phyloP scores from a whole-genome alignment of 768 basidiomycete species.

The Tricholoma hemisulphureum region DNA sequence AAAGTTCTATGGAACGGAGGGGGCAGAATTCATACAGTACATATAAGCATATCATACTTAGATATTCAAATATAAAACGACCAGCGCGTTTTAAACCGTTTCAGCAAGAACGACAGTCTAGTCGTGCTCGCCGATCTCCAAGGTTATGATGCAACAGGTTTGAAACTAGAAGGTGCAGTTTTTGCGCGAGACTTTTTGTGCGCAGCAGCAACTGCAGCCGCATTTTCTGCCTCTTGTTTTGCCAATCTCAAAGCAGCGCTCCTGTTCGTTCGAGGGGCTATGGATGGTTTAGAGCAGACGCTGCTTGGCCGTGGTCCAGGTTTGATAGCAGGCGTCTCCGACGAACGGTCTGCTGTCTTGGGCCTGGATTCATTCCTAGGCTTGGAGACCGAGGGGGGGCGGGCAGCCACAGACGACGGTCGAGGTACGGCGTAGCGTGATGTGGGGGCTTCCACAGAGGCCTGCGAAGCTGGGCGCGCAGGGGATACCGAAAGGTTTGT shows the following conservation, averaged over 20 bases:
- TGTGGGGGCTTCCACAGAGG: slow-evolving; percentile 15
- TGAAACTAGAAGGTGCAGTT: slow-evolving; percentile 42
- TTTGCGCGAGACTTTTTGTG: slow-evolving; percentile 35
- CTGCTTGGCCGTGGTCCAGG: slow-evolving; percentile 55
- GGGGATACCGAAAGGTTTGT: slow-evolving; percentile 17
- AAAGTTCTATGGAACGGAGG: neutral
- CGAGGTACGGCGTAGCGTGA: slow-evolving; percentile 13
- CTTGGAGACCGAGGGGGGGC: slow-evolving; percentile 31
- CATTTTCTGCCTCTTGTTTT: slow-evolving; percentile 59
- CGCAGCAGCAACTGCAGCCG: slow-evolving; percentile 40
- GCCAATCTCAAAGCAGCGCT: slow-evolving; percentile 70
- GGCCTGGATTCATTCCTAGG: slow-evolving; percentile 8
- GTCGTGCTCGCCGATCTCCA: neutral
- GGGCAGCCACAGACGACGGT: slow-evolving; percentile 24
- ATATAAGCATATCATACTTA: neutral
- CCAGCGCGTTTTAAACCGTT: neutral
- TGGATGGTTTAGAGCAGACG: slow-evolving; percentile 52
- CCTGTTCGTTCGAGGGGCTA: slow-evolving; percentile 69
- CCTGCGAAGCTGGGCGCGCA: slow-evolving; percentile 31
- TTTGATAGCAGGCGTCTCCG: slow-evolving; percentile 19
- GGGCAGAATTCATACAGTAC: neutral
- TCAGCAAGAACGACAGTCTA: neutral
- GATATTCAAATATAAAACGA: neutral
- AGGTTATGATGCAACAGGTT: slow-evolving; percentile 26
- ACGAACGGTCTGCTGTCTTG: slow-evolving; percentile 7